Conservation (phyloP, 1,139 yeast species). For the Diutina catenulata region DNA sequence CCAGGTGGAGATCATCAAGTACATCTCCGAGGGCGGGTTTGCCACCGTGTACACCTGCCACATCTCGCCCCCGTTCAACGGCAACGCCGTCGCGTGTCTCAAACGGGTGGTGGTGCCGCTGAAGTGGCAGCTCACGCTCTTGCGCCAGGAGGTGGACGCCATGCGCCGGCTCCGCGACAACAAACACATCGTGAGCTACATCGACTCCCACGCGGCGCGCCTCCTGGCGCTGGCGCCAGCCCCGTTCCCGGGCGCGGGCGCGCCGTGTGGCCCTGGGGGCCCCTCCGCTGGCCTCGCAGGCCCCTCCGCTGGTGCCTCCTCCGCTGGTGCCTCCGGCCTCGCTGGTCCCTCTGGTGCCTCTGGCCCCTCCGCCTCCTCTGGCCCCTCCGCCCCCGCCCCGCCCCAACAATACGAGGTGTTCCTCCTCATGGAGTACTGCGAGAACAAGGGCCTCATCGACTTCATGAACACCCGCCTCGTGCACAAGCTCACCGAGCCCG, state of each 20-base stretch:
- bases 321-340: no score
- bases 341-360: no score
- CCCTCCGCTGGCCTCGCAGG: no score
- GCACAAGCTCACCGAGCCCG: conserved; percentile 70
- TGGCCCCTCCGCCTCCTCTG: not conserved
- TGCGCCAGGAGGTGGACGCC: conserved; percentile 73
- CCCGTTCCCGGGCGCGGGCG: no score
- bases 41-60: conserved; percentile 66
- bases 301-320: no score
- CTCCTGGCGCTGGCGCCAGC: conserved; percentile 8
- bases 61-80: conserved; percentile 38
- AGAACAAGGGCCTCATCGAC: conserved; percentile 78
- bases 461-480: conserved; percentile 88
- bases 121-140: conserved; percentile 52
- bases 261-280: no score
- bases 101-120: conserved; percentile 69
- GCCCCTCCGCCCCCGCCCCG: conserved; percentile 14
- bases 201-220: conserved; percentile 92
- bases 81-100: conserved; percentile 47
- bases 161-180: conserved; percentile 74
- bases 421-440: conserved; percentile 85
- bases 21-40: conserved; percentile 62
- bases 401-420: conserved; percentile 70
- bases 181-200: conserved; percentile 73
- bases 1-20: conserved; percentile 41